Evolutionary conservation across 768 basidiomycete genomes (phyloP).

Genomic region (Coprinopsis marcescibilis): DNA sequence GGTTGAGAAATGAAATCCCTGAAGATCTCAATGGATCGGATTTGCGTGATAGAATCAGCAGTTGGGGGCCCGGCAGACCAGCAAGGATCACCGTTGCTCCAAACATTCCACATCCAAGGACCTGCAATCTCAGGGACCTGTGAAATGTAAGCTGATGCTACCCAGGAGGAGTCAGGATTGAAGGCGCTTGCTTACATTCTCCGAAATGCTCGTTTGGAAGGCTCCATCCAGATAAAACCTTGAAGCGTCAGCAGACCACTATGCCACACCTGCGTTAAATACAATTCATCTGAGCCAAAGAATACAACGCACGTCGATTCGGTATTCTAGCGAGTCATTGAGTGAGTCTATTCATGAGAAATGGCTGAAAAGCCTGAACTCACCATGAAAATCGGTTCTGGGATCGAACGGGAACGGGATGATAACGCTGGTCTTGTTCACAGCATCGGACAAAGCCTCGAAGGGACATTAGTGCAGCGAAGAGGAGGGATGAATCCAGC

Average conservation of each 20-base stretch:
- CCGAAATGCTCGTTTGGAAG: constrained; percentile 24
- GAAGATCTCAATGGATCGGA: constrained; percentile 30
- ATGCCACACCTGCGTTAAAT: neutral
- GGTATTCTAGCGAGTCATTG: constrained; percentile 22
- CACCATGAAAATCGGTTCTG: constrained; percentile 28
- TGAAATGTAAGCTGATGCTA: neutral
- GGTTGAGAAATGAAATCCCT: constrained; percentile 24
- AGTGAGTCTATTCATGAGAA: neutral
- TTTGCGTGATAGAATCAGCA: constrained; percentile 28
- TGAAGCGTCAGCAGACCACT: constrained; percentile 27
- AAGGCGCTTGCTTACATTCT: constrained; percentile 19
- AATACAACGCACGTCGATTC: constrained; percentile 25
- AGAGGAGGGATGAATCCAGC: neutral
- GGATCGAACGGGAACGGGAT: constrained; percentile 30
- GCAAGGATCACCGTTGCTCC: constrained; percentile 28
- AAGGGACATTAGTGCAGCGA: neutral
- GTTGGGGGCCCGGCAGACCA: constrained; percentile 33
- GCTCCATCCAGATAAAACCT: constrained; percentile 30
- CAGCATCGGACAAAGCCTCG: constrained; percentile 19
- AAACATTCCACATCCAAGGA: constrained; percentile 30
- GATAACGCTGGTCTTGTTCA: constrained; percentile 15
- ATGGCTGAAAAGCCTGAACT: constrained; percentile 1
- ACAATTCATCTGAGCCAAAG: neutral
- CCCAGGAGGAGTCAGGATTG: neutral
- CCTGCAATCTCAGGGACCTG: constrained; percentile 26